Conservation (phyloP, 148 eudicot species). For the Pouteria glomerata region DNA sequence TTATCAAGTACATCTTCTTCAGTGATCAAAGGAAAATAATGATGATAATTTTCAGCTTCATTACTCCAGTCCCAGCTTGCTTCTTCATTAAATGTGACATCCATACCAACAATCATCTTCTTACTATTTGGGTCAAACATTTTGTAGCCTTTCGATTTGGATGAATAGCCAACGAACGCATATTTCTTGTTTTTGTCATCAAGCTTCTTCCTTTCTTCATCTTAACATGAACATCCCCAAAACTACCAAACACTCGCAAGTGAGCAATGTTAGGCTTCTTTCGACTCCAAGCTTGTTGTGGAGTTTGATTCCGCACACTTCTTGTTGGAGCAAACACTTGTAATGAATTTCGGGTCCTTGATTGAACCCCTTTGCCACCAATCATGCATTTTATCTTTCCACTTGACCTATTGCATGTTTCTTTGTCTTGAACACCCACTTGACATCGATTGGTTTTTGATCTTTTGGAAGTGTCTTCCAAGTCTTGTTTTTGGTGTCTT, state of each 20-base stretch:
- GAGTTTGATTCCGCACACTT: neutral
- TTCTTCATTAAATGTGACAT: slow-evolving; percentile 6
- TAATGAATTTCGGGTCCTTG: too few species aligned
- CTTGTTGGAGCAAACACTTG: too few species aligned
- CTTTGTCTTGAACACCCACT: neutral
- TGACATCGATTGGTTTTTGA: neutral
- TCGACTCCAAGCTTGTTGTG: neutral
- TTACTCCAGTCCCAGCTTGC: neutral
- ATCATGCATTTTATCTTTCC: too few species aligned
- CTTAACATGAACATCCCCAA: neutral
- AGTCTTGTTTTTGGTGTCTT: neutral
- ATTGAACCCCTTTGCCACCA: too few species aligned
- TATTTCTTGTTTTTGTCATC: too few species aligned
- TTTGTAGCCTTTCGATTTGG: neutral
- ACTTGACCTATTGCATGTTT: too few species aligned
- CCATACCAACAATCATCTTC: neutral
- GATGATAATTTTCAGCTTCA: neutral
- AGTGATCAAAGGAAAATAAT: neutral
- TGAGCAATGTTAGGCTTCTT: neutral
- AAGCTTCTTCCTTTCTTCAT: too few species aligned
- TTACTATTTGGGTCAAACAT: neutral
- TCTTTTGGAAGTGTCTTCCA: neutral
- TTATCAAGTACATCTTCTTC: neutral
- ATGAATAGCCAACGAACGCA: neutral
- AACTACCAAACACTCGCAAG: neutral